Conservation (phyloP, 495 filamentous ascomycete genomes). For the Tuber calosporum region DNA sequence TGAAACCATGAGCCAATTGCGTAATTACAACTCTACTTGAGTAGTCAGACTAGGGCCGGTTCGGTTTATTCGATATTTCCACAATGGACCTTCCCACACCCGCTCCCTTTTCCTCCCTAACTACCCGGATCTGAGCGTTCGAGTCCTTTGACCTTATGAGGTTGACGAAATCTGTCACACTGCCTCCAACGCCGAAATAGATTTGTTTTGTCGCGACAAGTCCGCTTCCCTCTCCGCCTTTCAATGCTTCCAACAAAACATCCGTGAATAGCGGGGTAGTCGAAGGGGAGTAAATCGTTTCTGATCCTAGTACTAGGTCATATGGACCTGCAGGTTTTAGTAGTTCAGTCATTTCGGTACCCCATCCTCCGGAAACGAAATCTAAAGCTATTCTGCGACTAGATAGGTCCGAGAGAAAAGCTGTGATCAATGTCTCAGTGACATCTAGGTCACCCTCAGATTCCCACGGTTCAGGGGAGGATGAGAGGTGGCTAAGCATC, state of each 20-base stretch:
- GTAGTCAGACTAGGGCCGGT: not conserved
- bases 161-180: conserved; percentile 76
- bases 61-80: conserved; percentile 21
- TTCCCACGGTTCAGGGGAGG: conserved; percentile 17
- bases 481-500: conserved; percentile 43
- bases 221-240: conserved; percentile 48
- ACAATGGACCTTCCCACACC: conserved; percentile 38
- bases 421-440: conserved; percentile 53
- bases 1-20: not conserved
- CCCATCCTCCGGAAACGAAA: conserved; percentile 83
- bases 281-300: conserved; percentile 88
- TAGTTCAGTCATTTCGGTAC: conserved; percentile 57
- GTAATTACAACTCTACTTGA: not conserved
- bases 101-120: conserved; percentile 55
- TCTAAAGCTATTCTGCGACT: conserved; percentile 54
- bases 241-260: conserved; percentile 52
- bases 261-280: conserved; percentile 66
- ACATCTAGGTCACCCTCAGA: conserved; percentile 64
- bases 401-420: conserved; percentile 56
- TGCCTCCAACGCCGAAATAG: conserved; percentile 94
- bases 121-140: conserved; percentile 42
- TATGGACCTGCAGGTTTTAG: conserved; percentile 43
- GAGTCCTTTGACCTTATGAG: conserved; percentile 52
- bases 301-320: conserved; percentile 67
- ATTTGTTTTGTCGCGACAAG: conserved; percentile 86